These are phyloP conservation scores for Spongispora temasekensis DNA, from an alignment of 1,284 basidiomycete species.

Conservation along the genomic window DNA sequence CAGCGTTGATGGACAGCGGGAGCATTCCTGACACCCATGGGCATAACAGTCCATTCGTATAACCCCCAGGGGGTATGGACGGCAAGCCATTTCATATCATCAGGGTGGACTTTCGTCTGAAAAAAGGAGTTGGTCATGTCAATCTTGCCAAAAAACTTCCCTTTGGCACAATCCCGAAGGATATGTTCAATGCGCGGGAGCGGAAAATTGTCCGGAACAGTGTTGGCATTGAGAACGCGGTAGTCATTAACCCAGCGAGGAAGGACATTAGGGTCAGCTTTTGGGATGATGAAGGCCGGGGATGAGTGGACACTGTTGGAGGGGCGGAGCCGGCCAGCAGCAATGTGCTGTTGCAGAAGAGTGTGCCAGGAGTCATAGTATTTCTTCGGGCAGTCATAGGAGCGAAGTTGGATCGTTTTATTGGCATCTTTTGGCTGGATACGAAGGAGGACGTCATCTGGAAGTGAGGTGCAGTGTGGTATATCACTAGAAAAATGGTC, in stretches of 20 bases:
- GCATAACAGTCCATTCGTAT: neutral
- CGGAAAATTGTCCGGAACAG: slow-evolving; percentile 14
- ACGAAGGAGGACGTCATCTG: too few species aligned
- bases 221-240: slow-evolving; percentile 23
- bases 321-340: neutral
- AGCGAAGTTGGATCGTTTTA: too few species aligned
- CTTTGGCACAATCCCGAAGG: neutral
- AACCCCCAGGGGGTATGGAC: slow-evolving; percentile 22
- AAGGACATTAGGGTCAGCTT: slow-evolving; percentile 6
- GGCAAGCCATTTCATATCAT: slow-evolving; percentile 23
- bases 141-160: neutral
- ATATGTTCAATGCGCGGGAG: neutral
- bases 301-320: neutral
- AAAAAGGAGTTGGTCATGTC: slow-evolving; percentile 28
- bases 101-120: slow-evolving; percentile 35
- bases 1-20: slow-evolving; percentile 18
- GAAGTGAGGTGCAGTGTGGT: too few species aligned
- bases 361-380: slow-evolving; percentile 30
- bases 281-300: slow-evolving; percentile 13
- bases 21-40: neutral
- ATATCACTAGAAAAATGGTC: too few species aligned
- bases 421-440: too few species aligned
- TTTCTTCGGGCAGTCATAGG: slow-evolving; percentile 30
- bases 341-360: slow-evolving; percentile 29
- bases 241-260: slow-evolving; percentile 24